phyloP scores from a whole-genome alignment of 1,284 basidiomycete genomes.

The Ceraceosorus bombacis region DNA sequence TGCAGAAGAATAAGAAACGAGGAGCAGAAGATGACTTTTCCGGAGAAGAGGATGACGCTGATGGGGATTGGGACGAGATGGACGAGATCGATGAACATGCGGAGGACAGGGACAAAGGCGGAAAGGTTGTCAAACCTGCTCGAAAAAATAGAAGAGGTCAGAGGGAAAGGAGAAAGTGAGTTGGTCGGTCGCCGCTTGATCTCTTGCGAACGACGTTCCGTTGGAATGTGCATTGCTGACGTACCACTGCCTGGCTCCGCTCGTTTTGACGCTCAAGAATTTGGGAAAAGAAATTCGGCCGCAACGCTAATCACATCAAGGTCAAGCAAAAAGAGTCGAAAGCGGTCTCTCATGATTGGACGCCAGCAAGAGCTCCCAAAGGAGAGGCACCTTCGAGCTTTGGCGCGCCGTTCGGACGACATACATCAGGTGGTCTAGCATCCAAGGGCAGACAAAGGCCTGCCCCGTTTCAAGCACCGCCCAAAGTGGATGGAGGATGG shows the following conservation, averaged over 20 bases:
- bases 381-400: slow-evolving; percentile 18
- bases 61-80: slow-evolving; percentile 61
- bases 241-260: background rate
- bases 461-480: background rate
- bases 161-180: slow-evolving; percentile 79
- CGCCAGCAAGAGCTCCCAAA: background rate
- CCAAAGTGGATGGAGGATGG: slow-evolving; percentile 15
- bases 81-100: slow-evolving; percentile 52
- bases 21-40: slow-evolving; percentile 4
- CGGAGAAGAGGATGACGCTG: slow-evolving; percentile 64
- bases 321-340: slow-evolving; percentile 21
- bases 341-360: background rate
- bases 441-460: background rate
- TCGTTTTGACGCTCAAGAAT: slow-evolving; percentile 57
- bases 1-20: background rate
- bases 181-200: slow-evolving; percentile 31
- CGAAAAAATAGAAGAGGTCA: slow-evolving; percentile 88
- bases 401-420: slow-evolving; percentile 9
- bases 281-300: slow-evolving; percentile 94
- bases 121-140: slow-evolving; percentile 16
- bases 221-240: background rate
- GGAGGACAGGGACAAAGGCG: slow-evolving; percentile 20
- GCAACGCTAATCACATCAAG: slow-evolving; percentile 74
- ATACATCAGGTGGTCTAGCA: background rate
- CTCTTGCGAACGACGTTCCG: background rate